A percentile compares a stretch with the other conserved stretches of the same genome.
phyloP scores from a whole-genome alignment of 257 asterid species.

The Cinchona pubescens region DNA sequence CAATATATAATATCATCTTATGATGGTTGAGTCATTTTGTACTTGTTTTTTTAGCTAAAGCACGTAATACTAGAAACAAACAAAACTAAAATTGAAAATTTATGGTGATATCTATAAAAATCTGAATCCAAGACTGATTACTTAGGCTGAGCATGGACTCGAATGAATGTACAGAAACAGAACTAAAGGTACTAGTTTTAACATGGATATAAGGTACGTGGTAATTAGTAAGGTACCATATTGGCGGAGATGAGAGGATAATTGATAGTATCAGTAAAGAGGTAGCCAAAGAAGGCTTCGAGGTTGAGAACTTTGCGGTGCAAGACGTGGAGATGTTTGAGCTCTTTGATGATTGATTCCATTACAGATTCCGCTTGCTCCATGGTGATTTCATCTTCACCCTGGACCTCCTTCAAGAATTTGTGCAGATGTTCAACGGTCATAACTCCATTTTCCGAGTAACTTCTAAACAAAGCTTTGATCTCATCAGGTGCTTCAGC shows the following conservation, averaged over 20 bases:
- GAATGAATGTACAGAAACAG: neutral
- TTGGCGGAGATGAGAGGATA: constrained; percentile 50
- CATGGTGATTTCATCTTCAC: constrained; percentile 37
- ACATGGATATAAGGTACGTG: too few relatives aligned
- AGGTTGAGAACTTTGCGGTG: constrained; percentile 47
- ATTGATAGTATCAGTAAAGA: constrained; percentile 41
- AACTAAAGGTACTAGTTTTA: too few relatives aligned
- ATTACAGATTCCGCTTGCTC: constrained; percentile 48
- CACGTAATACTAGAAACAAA: too few relatives aligned
- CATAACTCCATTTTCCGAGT: constrained; percentile 65
- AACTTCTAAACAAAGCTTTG: constrained; percentile 40
- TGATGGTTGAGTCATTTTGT: too few relatives aligned
- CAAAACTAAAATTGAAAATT: too few relatives aligned
- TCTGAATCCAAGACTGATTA: neutral
- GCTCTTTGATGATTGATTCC: constrained; percentile 44
- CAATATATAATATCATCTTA: too few relatives aligned
- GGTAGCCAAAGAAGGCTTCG: constrained; percentile 52
- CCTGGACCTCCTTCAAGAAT: constrained; percentile 66
- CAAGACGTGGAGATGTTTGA: constrained; percentile 48
- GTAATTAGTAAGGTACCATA: constrained; percentile 33
- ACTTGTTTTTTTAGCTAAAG: too few relatives aligned
- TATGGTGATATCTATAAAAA: too few relatives aligned
- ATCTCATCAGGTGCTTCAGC: constrained; percentile 60
- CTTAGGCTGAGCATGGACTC: neutral
- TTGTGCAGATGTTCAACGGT: constrained; percentile 40